Conservation (phyloP, 2,329 filamentous ascomycete genomes). For the Pseudocercospora cruenta region DNA sequence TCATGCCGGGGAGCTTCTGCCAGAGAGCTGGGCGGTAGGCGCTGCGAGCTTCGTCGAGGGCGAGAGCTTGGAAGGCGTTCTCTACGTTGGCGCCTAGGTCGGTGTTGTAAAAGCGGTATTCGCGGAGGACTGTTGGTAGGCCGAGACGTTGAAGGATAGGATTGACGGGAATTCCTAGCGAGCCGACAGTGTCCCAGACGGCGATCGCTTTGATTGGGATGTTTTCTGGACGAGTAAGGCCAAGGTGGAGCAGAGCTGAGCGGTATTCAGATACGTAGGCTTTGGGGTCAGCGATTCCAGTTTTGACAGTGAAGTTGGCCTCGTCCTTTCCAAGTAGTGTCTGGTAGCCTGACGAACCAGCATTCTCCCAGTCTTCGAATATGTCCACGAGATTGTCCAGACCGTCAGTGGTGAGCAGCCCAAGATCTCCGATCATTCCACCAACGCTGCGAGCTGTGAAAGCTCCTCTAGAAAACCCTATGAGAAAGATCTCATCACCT, state of each 20-base stretch:
- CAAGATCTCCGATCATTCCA: conserved; percentile 49
- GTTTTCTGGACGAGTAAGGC: conserved; percentile 9
- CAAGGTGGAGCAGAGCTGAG: conserved; percentile 20
- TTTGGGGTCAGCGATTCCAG: conserved; percentile 18
- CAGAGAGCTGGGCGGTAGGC: conserved; percentile 58
- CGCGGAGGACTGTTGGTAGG: conserved; percentile 34
- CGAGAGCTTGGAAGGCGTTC: conserved; percentile 60
- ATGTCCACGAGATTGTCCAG: conserved; percentile 38
- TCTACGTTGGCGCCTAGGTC: conserved; percentile 45
- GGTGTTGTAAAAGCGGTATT: conserved; percentile 41
- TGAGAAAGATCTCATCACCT: conserved; percentile 44
- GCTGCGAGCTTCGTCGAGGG: conserved; percentile 56
- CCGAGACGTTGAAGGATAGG: conserved; percentile 35
- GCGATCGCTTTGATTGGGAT: conserved; percentile 42
- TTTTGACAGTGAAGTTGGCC: conserved; percentile 23
- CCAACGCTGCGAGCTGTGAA: conserved; percentile 49
- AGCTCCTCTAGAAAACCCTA: conserved; percentile 52
- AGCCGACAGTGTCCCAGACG: conserved; percentile 55
- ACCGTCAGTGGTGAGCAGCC: conserved; percentile 43
- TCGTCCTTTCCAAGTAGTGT: conserved; percentile 21
- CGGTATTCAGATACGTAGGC: conserved; percentile 35
- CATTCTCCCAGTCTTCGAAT: conserved; percentile 39
- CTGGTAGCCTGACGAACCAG: conserved; percentile 33
- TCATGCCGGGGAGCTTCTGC: conserved; percentile 34
- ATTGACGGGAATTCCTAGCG: conserved; percentile 41